These are phyloP conservation scores for Sphaceloma murrayae DNA, from an alignment of 2,329 filamentous ascomycete genomes.

Conservation along the genomic window DNA sequence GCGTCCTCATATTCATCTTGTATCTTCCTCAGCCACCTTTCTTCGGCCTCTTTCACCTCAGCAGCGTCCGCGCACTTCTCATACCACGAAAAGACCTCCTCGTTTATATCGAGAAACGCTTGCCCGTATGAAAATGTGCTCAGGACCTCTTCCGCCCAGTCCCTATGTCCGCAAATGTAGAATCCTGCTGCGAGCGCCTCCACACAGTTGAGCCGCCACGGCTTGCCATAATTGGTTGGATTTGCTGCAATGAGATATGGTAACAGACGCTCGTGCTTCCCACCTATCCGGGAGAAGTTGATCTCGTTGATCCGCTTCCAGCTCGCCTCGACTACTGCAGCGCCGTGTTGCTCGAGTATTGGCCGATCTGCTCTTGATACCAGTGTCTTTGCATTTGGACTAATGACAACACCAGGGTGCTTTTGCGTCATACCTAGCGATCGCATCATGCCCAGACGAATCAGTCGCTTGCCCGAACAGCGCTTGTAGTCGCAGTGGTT, in stretches of 20 bases:
- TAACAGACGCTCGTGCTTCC: slow-evolving; percentile 80
- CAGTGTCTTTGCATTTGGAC: slow-evolving; percentile 81
- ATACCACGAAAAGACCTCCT: slow-evolving; percentile 70
- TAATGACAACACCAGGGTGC: slow-evolving; percentile 84
- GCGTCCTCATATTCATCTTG: slow-evolving; percentile 83
- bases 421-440: slow-evolving; percentile 87
- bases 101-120: slow-evolving; percentile 86
- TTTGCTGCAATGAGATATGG: slow-evolving; percentile 96
- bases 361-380: slow-evolving; percentile 74
- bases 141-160: slow-evolving; percentile 81
- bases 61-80: slow-evolving; percentile 73
- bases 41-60: slow-evolving; percentile 72
- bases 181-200: slow-evolving; percentile 91
- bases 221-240: slow-evolving; percentile 92
- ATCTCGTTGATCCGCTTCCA: slow-evolving; percentile 92
- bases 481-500: slow-evolving; percentile 96
- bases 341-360: slow-evolving; percentile 77
- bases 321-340: slow-evolving; percentile 92
- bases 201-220: slow-evolving; percentile 90
- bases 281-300: slow-evolving; percentile 82
- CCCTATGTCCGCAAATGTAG: slow-evolving; percentile 78
- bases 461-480: slow-evolving; percentile 90
- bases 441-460: slow-evolving; percentile 86
- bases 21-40: slow-evolving; percentile 79
- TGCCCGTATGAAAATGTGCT: slow-evolving; percentile 79